Evolutionary conservation across 2,329 filamentous ascomycete genomes (phyloP).

Genomic region (Xylaria sp.): DNA sequence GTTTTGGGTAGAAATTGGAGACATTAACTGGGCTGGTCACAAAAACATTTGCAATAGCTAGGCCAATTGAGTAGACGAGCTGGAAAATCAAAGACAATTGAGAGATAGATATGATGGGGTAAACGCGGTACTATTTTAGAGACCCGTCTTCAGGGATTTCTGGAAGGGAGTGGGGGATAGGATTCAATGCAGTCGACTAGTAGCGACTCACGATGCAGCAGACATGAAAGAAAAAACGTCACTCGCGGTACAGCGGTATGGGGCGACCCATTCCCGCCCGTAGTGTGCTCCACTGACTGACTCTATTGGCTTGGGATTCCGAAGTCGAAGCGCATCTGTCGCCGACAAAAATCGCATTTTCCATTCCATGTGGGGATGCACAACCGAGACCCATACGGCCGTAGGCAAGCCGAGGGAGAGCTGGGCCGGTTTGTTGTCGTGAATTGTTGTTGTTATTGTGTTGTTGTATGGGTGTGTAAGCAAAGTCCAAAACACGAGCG

Average conservation of each 20-base stretch:
- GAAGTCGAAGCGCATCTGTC: constrained; percentile 25
- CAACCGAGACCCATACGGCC: constrained; percentile 16
- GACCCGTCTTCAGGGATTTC: constrained; percentile 34
- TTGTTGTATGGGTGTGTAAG: background rate
- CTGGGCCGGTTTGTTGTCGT: background rate
- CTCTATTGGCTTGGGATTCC: constrained; percentile 14
- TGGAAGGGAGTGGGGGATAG: constrained; percentile 26
- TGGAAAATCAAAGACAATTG: constrained; percentile 24
- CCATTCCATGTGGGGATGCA: constrained; percentile 21
- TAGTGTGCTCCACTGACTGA: constrained; percentile 19
- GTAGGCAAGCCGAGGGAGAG: background rate
- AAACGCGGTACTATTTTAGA: constrained; percentile 26
- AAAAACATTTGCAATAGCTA: constrained; percentile 26
- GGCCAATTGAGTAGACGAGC: constrained; percentile 28
- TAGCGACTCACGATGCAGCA: constrained; percentile 29
- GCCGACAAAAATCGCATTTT: constrained; percentile 16
- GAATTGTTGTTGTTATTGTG: background rate
- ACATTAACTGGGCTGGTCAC: constrained; percentile 18
- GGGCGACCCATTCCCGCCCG: constrained; percentile 31
- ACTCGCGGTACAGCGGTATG: constrained; percentile 27
- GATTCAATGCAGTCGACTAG: constrained; percentile 23
- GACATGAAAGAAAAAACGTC: constrained; percentile 15
- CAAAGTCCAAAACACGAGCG: background rate
- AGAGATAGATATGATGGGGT: constrained; percentile 24
- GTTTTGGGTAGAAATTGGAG: constrained; percentile 33